Evolutionary conservation across 2,329 filamentous ascomycete species (phyloP).

Genomic region (Penicillium crustosum): DNA sequence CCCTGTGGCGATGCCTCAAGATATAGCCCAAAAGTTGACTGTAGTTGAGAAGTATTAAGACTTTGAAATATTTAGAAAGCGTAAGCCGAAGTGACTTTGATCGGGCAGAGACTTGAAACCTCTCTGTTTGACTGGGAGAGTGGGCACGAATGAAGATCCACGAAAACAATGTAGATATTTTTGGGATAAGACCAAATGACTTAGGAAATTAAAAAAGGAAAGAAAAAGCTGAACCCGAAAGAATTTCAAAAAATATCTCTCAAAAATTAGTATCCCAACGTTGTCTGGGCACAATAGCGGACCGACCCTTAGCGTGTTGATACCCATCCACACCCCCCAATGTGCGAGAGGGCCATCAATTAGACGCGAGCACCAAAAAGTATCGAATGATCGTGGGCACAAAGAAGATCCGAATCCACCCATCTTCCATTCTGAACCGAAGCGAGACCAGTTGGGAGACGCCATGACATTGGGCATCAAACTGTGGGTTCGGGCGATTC

Average conservation of each 20-base stretch:
- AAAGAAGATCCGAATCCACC: slow-evolving; percentile 16
- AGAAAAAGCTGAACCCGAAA: slow-evolving; percentile 4
- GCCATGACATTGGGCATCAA: slow-evolving; percentile 31
- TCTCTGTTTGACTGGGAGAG: slow-evolving; percentile 21
- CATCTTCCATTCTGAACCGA: slow-evolving; percentile 23
- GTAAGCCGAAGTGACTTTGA: slow-evolving; percentile 19
- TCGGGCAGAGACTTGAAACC: slow-evolving; percentile 24
- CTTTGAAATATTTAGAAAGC: slow-evolving; percentile 18
- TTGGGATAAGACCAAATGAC: slow-evolving; percentile 26
- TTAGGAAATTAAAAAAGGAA: slow-evolving; percentile 11
- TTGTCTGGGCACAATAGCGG: slow-evolving; percentile 16
- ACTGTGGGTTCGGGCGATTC: slow-evolving; percentile 19
- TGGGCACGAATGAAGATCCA: slow-evolving; percentile 38
- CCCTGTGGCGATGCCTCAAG: slow-evolving; percentile 29
- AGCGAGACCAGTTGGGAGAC: slow-evolving; percentile 23
- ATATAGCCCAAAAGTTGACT: slow-evolving; percentile 33
- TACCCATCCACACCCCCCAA: slow-evolving; percentile 20
- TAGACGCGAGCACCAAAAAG: neutral
- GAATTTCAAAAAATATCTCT: slow-evolving; percentile 13
- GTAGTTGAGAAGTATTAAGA: slow-evolving; percentile 22
- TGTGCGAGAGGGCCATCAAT: slow-evolving; percentile 17
- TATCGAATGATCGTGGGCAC: slow-evolving; percentile 1
- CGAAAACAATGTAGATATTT: slow-evolving; percentile 30
- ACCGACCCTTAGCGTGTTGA: slow-evolving; percentile 28
- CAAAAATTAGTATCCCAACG: slow-evolving; percentile 13